Evolutionary conservation across 768 basidiomycete species (phyloP).

Genomic region (Clavaria fumosa): DNA sequence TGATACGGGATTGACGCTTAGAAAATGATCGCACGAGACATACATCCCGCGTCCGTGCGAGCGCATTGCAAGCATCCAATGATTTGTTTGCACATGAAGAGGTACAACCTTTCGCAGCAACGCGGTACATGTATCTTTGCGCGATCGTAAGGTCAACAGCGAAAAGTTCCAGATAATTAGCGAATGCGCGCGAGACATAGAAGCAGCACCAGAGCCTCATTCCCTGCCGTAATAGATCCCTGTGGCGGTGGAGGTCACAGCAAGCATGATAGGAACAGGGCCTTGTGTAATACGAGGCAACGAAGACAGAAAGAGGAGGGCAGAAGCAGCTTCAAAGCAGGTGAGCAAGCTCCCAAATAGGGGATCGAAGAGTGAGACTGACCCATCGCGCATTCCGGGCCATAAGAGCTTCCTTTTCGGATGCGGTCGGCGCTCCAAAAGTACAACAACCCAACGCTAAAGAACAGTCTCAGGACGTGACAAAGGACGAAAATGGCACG

Average conservation of each 20-base stretch:
- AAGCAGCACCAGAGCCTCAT: too few relatives aligned
- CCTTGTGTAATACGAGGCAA: conserved; percentile 58
- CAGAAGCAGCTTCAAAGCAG: conserved; percentile 48
- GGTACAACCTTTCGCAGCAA: too few relatives aligned
- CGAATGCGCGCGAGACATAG: too few relatives aligned
- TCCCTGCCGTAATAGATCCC: conserved; percentile 64
- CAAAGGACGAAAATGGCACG: neutral
- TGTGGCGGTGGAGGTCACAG: conserved; percentile 42
- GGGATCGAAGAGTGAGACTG: conserved; percentile 12
- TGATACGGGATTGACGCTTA: too few relatives aligned
- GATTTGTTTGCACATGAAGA: too few relatives aligned
- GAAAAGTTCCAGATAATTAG: too few relatives aligned
- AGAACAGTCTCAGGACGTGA: neutral
- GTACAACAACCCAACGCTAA: conserved; percentile 64
- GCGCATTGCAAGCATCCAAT: too few relatives aligned
- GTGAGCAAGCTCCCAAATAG: neutral
- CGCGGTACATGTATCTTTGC: too few relatives aligned
- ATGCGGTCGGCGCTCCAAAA: conserved; percentile 68
- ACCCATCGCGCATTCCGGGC: conserved; percentile 72
- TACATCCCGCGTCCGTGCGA: too few relatives aligned
- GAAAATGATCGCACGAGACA: too few relatives aligned
- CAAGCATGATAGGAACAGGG: conserved; percentile 51
- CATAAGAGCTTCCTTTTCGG: conserved; percentile 53
- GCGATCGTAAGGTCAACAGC: too few relatives aligned
- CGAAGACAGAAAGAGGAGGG: conserved; percentile 58